Conservation (phyloP, 2,329 filamentous ascomycete species). For the Botrytis paeoniae region DNA sequence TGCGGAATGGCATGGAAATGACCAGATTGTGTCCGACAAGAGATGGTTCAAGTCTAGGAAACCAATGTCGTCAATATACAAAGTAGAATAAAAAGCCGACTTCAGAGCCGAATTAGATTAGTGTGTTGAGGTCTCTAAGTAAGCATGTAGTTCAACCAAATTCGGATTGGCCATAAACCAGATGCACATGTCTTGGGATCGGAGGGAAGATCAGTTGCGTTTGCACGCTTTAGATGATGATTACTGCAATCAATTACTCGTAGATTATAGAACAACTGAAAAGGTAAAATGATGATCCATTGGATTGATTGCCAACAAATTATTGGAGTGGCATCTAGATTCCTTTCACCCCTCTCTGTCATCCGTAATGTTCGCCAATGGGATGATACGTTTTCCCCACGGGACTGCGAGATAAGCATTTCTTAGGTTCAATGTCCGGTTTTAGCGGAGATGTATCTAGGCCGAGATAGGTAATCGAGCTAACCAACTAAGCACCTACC, state of each 20-base stretch:
- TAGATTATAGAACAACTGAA: not conserved
- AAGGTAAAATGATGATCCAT: not conserved
- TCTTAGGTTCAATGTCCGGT: not conserved
- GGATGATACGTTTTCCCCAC: not conserved
- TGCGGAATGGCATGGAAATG: not conserved
- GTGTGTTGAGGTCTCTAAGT: not conserved
- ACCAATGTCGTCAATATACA: not conserved
- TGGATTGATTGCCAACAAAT: not conserved
- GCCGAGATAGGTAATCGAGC: not conserved
- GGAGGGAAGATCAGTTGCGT: not conserved
- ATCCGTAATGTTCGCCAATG: not conserved
- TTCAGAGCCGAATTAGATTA: not conserved
- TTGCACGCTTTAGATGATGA: not conserved
- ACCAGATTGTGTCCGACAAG: not conserved
- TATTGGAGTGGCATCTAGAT: not conserved
- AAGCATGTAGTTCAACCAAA: not conserved
- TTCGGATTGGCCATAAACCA: not conserved
- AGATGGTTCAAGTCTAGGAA: not conserved
- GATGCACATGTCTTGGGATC: not conserved
- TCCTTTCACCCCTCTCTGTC: not conserved
- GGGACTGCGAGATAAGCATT: slow-evolving; percentile 10
- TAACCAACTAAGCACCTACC: not conserved
- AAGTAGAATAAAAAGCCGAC: not conserved
- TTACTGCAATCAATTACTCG: not conserved
- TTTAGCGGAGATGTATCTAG: not conserved